Conservation (phyloP, 2,329 filamentous ascomycete genomes). For the Tolypocladium endophyticum region DNA sequence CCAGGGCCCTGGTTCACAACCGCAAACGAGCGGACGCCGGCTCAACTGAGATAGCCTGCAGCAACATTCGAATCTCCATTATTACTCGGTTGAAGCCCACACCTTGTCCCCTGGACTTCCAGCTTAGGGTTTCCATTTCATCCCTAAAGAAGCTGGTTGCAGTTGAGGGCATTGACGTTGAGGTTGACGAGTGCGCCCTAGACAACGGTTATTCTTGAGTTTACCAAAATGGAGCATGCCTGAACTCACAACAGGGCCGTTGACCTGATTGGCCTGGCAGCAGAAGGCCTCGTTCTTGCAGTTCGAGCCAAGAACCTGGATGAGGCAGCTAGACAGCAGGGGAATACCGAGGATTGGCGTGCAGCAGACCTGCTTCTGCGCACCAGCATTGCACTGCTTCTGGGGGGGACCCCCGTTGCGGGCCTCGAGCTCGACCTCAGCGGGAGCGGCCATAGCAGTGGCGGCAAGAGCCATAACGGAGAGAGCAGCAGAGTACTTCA, state of each 20-base stretch:
- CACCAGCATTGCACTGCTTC: neutral
- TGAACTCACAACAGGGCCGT: neutral
- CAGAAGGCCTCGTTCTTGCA: neutral
- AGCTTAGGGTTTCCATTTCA: neutral
- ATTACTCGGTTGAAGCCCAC: neutral
- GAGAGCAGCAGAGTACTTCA: conserved; percentile 2
- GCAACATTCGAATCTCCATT: neutral
- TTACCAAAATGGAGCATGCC: neutral
- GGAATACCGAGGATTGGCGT: no score
- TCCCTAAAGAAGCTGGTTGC: no score
- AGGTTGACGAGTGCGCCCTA: neutral
- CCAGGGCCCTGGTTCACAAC: neutral
- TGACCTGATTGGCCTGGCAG: neutral
- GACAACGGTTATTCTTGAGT: neutral
- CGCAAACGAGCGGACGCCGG: neutral
- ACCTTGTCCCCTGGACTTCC: neutral
- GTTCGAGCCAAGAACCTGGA: neutral
- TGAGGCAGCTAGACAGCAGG: no score
- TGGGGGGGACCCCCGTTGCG: neutral
- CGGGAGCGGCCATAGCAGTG: conserved; percentile 1
- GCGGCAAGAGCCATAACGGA: conserved; percentile 1
- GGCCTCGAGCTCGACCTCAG: conserved; percentile 1
- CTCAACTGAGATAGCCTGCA: neutral
- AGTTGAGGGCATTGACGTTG: neutral
- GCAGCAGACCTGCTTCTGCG: neutral